These are phyloP conservation scores for Jimgerdemannia lactiflua DNA, from an alignment of 192 early-diverging fungal genomes.

Conservation along the genomic window DNA sequence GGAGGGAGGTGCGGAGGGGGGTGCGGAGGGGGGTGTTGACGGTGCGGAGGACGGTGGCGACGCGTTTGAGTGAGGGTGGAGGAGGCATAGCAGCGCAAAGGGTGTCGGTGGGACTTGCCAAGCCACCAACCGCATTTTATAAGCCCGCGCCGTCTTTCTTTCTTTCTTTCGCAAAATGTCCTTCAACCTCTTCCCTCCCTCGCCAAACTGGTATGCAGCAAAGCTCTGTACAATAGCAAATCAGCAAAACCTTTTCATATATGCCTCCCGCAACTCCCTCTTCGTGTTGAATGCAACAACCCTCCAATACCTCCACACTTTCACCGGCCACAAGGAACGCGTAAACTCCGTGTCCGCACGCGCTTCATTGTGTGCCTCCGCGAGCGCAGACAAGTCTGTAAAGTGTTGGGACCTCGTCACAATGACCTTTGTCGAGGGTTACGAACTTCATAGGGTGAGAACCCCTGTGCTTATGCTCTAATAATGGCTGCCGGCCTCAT, in stretches of 20 bases:
- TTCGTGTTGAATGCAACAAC: not conserved
- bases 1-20: too few species aligned
- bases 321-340: not conserved
- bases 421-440: not conserved
- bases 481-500: too few species aligned
- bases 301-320: not conserved
- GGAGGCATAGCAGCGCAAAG: too few species aligned
- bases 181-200: not conserved
- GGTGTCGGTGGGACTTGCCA: not conserved
- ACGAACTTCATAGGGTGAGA: not conserved
- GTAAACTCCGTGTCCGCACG: not conserved
- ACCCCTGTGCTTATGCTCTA: not conserved
- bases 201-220: not conserved
- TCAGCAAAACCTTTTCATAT: not conserved
- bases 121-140: not conserved
- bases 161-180: not conserved
- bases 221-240: not conserved
- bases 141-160: not conserved
- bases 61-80: too few species aligned
- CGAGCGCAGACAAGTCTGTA: constrained; percentile 79
- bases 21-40: too few species aligned
- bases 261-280: not conserved
- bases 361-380: constrained; percentile 57
- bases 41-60: too few species aligned
- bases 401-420: constrained; percentile 73